Evolutionary conservation across 106 monocot species (phyloP).

Genomic region (Narthecium ossifragum): DNA sequence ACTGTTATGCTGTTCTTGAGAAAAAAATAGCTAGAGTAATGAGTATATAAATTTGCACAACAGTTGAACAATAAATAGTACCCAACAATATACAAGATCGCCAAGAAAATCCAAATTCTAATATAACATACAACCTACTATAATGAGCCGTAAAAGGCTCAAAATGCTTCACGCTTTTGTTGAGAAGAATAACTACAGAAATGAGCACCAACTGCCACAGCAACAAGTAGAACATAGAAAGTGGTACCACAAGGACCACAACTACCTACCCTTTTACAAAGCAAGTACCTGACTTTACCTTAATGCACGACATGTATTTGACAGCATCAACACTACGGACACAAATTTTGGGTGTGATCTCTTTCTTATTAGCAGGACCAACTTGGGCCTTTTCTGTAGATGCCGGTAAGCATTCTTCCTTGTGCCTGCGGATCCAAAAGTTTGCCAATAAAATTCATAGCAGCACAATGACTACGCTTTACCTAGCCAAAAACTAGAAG

Average conservation of each 20-base stretch:
- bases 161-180: background rate
- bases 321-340: conserved; percentile 24
- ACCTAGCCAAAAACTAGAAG: background rate
- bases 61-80: too few relatives aligned
- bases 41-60: too few relatives aligned
- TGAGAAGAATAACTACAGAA: background rate
- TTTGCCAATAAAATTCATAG: conserved; percentile 30
- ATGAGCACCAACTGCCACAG: background rate
- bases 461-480: background rate
- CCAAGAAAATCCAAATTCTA: too few relatives aligned
- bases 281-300: conserved; percentile 21
- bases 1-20: too few relatives aligned
- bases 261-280: background rate
- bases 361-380: conserved; percentile 19
- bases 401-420: conserved; percentile 21
- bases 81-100: too few relatives aligned
- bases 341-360: conserved; percentile 16
- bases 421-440: conserved; percentile 13
- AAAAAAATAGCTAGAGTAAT: too few relatives aligned
- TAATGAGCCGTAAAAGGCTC: background rate
- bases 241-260: background rate
- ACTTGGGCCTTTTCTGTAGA: conserved; percentile 18
- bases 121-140: background rate
- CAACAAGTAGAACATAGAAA: background rate
- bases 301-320: conserved; percentile 68